These are phyloP conservation scores for Cyclotella choctawhatcheeana DNA, from an alignment of 108 stramenopile genomes.

Conservation along the genomic window DNA sequence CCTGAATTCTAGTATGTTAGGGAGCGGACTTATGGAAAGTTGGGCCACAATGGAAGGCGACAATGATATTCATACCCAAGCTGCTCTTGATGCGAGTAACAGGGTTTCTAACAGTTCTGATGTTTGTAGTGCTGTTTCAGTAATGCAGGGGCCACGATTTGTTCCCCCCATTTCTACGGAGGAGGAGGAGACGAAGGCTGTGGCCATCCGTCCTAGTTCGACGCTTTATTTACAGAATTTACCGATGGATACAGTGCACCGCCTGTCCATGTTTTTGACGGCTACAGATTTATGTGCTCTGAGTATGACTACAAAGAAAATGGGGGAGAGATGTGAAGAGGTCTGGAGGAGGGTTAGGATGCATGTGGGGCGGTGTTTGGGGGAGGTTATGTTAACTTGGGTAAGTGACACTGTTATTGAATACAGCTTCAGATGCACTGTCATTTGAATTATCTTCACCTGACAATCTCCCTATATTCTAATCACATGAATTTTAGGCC, in stretches of 20 bases:
- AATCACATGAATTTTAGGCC: no score
- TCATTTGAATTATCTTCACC: no score
- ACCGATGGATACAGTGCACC: background rate
- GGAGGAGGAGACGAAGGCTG: background rate
- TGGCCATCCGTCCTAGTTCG: background rate
- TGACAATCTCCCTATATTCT: no score
- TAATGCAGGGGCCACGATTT: background rate
- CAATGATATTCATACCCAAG: no score
- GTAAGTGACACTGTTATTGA: no score
- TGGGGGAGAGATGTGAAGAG: constrained; percentile 38
- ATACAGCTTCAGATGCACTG: no score
- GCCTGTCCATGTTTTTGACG: background rate
- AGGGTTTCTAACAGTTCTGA: background rate
- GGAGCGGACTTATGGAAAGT: background rate
- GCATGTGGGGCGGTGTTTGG: constrained; percentile 83
- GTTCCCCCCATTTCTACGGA: background rate
- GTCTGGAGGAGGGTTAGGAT: constrained; percentile 63
- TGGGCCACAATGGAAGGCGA: background rate
- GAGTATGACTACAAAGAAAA: background rate
- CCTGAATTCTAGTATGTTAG: background rate
- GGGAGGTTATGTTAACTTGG: constrained; percentile 76
- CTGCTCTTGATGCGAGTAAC: background rate
- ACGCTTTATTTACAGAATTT: background rate
- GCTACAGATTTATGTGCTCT: background rate
- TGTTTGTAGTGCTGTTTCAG: background rate